Evolutionary conservation across 768 basidiomycete genomes (phyloP).

Genomic region (Boletus vinaceobasis): DNA sequence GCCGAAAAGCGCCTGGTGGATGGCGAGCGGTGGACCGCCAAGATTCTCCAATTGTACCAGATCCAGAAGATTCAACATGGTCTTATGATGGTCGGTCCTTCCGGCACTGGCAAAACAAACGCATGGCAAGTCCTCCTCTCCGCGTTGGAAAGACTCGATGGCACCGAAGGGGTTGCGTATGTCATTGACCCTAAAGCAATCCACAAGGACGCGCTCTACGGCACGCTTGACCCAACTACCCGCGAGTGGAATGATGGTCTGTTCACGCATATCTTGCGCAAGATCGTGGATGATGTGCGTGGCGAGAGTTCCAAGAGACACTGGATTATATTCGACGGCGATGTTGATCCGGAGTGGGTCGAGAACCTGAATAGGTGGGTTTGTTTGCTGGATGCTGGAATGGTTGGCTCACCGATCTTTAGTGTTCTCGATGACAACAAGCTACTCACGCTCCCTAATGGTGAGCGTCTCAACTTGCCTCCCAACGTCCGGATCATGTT

Average conservation of each 20-base stretch:
- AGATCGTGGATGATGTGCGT: slow-evolving; percentile 97
- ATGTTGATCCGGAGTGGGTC: slow-evolving; percentile 99
- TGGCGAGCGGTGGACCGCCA: slow-evolving; percentile 88
- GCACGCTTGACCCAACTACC: slow-evolving; percentile 94
- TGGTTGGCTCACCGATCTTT: slow-evolving; percentile 3
- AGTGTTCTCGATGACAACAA: slow-evolving; percentile 99
- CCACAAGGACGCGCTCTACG: slow-evolving; percentile 97
- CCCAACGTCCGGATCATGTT: slow-evolving; percentile 99
- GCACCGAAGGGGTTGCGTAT: slow-evolving; percentile 88
- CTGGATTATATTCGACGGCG: slow-evolving; percentile 99
- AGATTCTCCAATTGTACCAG: slow-evolving; percentile 97
- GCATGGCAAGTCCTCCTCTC: slow-evolving; percentile 94
- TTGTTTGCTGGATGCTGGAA: not conserved
- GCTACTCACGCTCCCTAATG: slow-evolving; percentile 92
- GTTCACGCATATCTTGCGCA: slow-evolving; percentile 95
- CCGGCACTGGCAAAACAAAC: slow-evolving; percentile 94
- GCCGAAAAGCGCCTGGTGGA: slow-evolving; percentile 78
- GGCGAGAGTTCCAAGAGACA: slow-evolving; percentile 95
- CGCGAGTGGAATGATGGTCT: slow-evolving; percentile 99
- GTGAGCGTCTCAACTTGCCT: slow-evolving; percentile 95
- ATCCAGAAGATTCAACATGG: slow-evolving; percentile 99
- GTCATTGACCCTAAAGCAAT: slow-evolving; percentile 99
- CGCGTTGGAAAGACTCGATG: slow-evolving; percentile 88
- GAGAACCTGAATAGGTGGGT: slow-evolving; percentile 96
- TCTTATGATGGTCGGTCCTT: slow-evolving; percentile 99